Conservation (phyloP, 2,329 filamentous ascomycete genomes). For the Fusarium longipes region DNA sequence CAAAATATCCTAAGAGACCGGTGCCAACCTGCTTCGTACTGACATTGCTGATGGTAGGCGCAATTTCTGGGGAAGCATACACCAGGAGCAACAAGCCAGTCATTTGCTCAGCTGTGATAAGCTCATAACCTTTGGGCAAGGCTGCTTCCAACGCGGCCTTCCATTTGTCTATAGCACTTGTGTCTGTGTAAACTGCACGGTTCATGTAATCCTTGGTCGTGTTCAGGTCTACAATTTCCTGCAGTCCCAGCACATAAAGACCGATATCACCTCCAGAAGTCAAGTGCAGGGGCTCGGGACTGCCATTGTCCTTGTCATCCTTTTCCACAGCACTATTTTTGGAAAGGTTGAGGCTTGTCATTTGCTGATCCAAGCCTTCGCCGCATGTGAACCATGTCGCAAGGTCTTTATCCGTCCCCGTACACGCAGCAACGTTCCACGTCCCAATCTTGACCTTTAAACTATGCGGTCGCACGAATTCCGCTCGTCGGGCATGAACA, state of each 20-base stretch:
- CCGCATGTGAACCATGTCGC: conserved; percentile 88
- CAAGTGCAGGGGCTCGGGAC: conserved; percentile 54
- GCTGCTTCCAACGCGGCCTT: conserved; percentile 78
- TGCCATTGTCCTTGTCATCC: conserved; percentile 49
- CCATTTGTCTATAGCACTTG: conserved; percentile 79
- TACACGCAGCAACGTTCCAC: conserved; percentile 92
- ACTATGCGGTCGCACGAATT: conserved; percentile 80
- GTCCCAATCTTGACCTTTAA: conserved; percentile 90
- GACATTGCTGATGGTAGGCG: conserved; percentile 79
- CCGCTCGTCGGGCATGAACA: conserved; percentile 77
- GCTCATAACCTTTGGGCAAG: conserved; percentile 79
- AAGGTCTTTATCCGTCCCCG: conserved; percentile 88
- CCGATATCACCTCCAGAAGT: conserved; percentile 77
- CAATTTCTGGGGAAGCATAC: conserved; percentile 83
- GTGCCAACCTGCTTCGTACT: conserved; percentile 88
- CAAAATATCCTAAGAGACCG: conserved; percentile 90
- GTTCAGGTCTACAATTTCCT: conserved; percentile 90
- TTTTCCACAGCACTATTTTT: conserved; percentile 52
- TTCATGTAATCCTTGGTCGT: conserved; percentile 82
- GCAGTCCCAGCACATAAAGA: conserved; percentile 88
- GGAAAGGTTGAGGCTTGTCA: conserved; percentile 66
- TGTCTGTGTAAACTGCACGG: conserved; percentile 74
- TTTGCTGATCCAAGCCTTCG: conserved; percentile 72
- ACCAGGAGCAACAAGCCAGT: conserved; percentile 86
- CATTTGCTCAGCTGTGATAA: conserved; percentile 85